Percentiles rank a stretch among this genome's conserved stretches.
Conservation (phyloP, 2,329 filamentous ascomycete genomes). For the Mollisia scopiformis region DNA sequence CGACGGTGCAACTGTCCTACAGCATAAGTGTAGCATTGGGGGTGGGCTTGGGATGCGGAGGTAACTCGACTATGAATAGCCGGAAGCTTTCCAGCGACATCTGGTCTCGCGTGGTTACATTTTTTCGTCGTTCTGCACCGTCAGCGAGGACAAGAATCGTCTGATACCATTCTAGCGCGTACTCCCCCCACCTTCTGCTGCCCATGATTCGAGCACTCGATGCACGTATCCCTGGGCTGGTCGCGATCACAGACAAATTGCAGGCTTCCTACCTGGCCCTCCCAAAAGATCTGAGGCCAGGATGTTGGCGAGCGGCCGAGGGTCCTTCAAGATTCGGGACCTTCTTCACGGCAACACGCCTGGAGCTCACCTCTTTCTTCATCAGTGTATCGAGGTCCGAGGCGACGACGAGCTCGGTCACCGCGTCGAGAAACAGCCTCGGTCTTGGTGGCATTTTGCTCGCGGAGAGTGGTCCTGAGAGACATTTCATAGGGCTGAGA, state of each 20-base stretch:
- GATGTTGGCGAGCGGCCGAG: slow-evolving; percentile 16
- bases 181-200: background rate
- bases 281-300: slow-evolving; percentile 23
- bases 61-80: background rate
- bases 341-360: slow-evolving; percentile 6
- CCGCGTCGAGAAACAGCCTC: background rate
- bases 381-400: slow-evolving; percentile 4
- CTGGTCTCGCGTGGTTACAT: slow-evolving; percentile 9
- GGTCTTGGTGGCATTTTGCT: background rate
- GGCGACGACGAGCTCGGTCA: background rate
- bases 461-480: slow-evolving; percentile 1
- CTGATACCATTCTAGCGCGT: slow-evolving; percentile 3
- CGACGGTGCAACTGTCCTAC: background rate
- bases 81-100: slow-evolving; percentile 7
- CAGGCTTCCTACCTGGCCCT: slow-evolving; percentile 3
- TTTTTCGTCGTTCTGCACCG: background rate
- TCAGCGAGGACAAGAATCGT: slow-evolving; percentile 1
- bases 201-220: slow-evolving; percentile 8
- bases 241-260: slow-evolving; percentile 4
- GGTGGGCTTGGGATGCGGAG: background rate
- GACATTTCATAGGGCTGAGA: slow-evolving; percentile 27
- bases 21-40: background rate
- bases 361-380: slow-evolving; percentile 20
- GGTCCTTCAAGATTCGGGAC: background rate
- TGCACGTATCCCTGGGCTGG: slow-evolving; percentile 5